phyloP scores from a whole-genome alignment of 148 eudicot species.

The Rhododendron simsii region DNA sequence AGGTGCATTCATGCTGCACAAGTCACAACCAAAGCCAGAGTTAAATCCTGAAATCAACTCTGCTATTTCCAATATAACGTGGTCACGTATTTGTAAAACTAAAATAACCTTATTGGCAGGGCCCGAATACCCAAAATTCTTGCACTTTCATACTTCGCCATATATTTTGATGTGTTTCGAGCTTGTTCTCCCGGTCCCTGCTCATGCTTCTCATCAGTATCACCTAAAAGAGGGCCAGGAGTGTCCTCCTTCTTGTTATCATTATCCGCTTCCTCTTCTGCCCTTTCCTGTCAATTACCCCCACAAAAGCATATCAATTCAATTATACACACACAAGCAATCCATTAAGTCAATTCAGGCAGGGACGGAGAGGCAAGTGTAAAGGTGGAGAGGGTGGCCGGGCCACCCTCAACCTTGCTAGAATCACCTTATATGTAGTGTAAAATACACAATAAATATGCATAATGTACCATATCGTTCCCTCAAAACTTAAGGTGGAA shows the following conservation, averaged over 20 bases:
- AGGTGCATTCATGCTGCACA: conserved; percentile 64
- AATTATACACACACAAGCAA: not conserved
- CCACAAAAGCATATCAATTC: not conserved
- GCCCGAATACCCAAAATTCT: conserved; percentile 64
- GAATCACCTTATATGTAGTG: too few species aligned
- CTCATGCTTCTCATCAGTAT: conserved; percentile 60
- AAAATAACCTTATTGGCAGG: conserved; percentile 49
- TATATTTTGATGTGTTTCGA: conserved; percentile 76
- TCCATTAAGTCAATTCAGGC: not conserved
- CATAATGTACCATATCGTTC: not conserved
- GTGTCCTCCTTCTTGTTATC: conserved; percentile 47
- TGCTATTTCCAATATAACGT: not conserved
- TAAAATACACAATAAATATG: too few species aligned
- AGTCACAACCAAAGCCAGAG: not conserved
- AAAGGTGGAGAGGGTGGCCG: too few species aligned
- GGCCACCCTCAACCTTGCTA: too few species aligned
- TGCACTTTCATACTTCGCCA: conserved; percentile 70
- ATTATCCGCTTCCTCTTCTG: conserved; percentile 40
- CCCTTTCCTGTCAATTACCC: conserved; percentile 42
- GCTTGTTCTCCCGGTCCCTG: conserved; percentile 46
- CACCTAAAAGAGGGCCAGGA: conserved; percentile 53
- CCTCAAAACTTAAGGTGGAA: not conserved
- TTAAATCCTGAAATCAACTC: not conserved
- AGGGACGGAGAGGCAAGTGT: too few species aligned
- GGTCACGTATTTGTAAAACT: not conserved